Base-by-base conservation (phyloP, 1,284 basidiomycete genomes). In the Melampsora abietis-canadensis region DNA sequence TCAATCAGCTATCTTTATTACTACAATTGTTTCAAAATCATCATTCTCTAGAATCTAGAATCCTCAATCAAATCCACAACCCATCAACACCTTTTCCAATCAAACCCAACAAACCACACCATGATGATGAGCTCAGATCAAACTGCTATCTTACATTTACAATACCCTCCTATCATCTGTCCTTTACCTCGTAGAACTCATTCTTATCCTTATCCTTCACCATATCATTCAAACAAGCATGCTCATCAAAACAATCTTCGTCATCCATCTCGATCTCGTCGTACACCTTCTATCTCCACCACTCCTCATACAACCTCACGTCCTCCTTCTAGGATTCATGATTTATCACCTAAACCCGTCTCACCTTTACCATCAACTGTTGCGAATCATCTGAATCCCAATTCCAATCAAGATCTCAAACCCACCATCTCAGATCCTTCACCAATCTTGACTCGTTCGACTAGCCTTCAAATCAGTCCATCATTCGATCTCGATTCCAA, bases 111-210 rank as follows among this genome's bases (percentile, higher is more conserved):
- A 7, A 37, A 37, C 14, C 40, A 12, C 2, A 37, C 14, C 40
- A 44, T 44, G 10, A 44, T 44, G 40, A 44, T 44, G 40, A 44
- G 40, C 14, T 44, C 40, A 14, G 40, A 44, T 44, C 40, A 44
- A 44, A 44, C 40, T 44, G 40, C 10, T 44, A 44, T 44, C 40
- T 44, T 44, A 37, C 37, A 37, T 37, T 37, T 37, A 44, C 40
- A 44, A 44, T 44, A 30, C 31, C 60, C 24, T 8, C 60, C 60
- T 31, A 62, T 62, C 24, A 30, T 62, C 19, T 62, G 60, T 62
- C 60, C 60, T 62, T 34, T 62, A n/a, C 60, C 60, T 30, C 21
- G 60, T 19, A 31, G 60, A 34, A 30, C 24, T 57, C 51, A 21
- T n/a, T 57, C 51, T 57, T 30, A 57, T 57, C 51, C 51, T 14